Base-by-base conservation (phyloP, 352 stramenopile species). In the Thalassiosira sp. region DNA sequence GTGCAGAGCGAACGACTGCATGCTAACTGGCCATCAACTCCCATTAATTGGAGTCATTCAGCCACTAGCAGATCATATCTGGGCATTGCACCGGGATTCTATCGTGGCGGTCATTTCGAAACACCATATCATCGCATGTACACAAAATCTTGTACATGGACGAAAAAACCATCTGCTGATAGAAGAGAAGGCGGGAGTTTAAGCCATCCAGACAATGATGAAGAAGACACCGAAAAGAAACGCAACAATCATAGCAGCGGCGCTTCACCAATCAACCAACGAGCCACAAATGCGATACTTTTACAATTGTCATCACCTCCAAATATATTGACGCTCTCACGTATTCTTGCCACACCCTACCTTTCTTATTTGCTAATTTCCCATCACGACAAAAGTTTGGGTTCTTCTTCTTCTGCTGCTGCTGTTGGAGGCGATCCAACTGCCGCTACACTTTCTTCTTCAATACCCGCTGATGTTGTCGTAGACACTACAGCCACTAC, bases 321-420 rank as follows among this genome's bases (percentile, higher is more conserved):
- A 27, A 93, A 93, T 59, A 52, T 89, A 58, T 83, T 93, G 42
- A 90, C 85, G 10, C 18, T 88, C 11, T 75, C 82, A 49, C 80
- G 87, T 13, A 89, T 93, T 25, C 37, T 74, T 25, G 84, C 70
- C 5, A 90, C 85, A 20, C 87, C 87, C 8, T 61, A 90, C n/a
- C 48, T 93, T 48, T 89, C 76, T 1, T 89, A 90, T 49, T 79
- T 85, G 40, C 73, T 92, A 22, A 68, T 91, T 62, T 72, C 81
- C 56, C 51, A 90, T 59, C 63, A 85, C 37, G 46, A 72, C 48
- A 37, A 20, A 60, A 76, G 51, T 42, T 31, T 52, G 7, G 27
- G 18, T 42, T n/a, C 37, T 18, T 6, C 18, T 45, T 5, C 2
- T 51, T 63, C 46, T 43, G 16, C 27, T 43, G 16, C 27, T 24